Base-by-base conservation (phyloP, 2,329 filamentous ascomycete genomes). In the Curvularia lunata region DNA sequence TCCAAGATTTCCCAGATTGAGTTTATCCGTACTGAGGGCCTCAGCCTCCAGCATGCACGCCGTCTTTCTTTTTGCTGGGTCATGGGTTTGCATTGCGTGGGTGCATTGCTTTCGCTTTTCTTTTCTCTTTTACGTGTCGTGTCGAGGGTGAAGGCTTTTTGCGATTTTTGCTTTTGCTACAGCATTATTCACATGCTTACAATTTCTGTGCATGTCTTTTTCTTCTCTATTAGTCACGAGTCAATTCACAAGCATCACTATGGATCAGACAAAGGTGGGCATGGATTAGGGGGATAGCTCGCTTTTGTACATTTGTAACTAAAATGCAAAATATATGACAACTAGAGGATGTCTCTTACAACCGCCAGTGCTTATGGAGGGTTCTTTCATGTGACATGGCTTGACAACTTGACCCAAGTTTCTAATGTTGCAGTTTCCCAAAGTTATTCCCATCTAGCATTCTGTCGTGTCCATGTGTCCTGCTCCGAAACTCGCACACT, bases 71-170 rank as follows among this genome's bases (percentile, higher is more conserved):
- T 52, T 64, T 62, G 59, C 59, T 47, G 65, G 56, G 66, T 56
- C 57, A 54, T 54, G 52, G 64, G 56, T 61, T 68, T 74, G 71
- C 70, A 73, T 74, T 71, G 71, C 69, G 65, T 63, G 67, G 65
- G 62, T 67, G 70, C 68, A 71, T 73, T 68, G 61, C 67, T 73
- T 68, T 58, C 66, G 58, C 42, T 64, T 58, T 62, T 52, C 55
- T 19, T 64, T 57, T 61, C 52, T 57, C 41, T 57, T 54, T 41
- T 48, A 50, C 27, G 55, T 32, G 55, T 50, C 58, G 47, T 57
- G 47, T 52, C 54, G 32, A 43, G 56, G 56, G 32, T 47, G 21
- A 59, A 46, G 51, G 28, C 42, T 55, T 19, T 16, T 18, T 46
- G 43, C 43, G 43, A 32, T 12, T 46, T 13, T 12, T 61, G 56